Base-by-base conservation (phyloP, 1,139 yeast genomes). In the Saccharomyces hybrid region DNA sequence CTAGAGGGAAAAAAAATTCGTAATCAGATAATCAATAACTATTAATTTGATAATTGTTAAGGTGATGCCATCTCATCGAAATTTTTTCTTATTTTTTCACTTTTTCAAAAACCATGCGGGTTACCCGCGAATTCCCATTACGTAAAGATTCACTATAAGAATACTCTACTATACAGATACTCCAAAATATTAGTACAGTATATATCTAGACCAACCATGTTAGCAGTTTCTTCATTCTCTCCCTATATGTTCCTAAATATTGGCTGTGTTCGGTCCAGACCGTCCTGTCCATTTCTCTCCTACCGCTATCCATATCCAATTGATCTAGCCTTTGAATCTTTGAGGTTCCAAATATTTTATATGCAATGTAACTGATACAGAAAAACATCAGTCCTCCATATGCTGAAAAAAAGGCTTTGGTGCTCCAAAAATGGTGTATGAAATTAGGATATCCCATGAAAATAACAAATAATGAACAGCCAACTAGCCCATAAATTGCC, bases 401-500 rank as follows among this genome's bases (percentile, higher is more conserved):
- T 61, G 84, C 80, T 6, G 93, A 77, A 56, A 88, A 77, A 68
- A 88, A 86, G 56, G 80, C 78, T 63, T 79, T 72, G 0, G 83
- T 75, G 59, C 80, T 77, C 91, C 95, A 88, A 56, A 77, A 75
- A 1, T 75, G 81, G 12, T 73, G 69, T 48, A 86, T 68, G 63
- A 87, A 88, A 7, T 86, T 86, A 9, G 83, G 81, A 67, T 82
- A 84, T 0, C 96, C 96, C 78, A 84, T 80, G 26, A 83, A 75
- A 3, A 86, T 60, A 1, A 86, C 78, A 44, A 89, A 74, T 16
- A 80, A 49, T 1, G 76, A 59, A 34, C 68, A 65, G 0, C 84
- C 82, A 14, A 81, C 52, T 50, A 86, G 71, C 0, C 95, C 96
- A 57, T 82, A 73, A 56, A 80, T 78, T 0, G 96, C 93, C 42